These are phyloP conservation scores for Macrolepiota fuliginosa DNA, from an alignment of 768 basidiomycete species.

Conservation along the genomic window DNA sequence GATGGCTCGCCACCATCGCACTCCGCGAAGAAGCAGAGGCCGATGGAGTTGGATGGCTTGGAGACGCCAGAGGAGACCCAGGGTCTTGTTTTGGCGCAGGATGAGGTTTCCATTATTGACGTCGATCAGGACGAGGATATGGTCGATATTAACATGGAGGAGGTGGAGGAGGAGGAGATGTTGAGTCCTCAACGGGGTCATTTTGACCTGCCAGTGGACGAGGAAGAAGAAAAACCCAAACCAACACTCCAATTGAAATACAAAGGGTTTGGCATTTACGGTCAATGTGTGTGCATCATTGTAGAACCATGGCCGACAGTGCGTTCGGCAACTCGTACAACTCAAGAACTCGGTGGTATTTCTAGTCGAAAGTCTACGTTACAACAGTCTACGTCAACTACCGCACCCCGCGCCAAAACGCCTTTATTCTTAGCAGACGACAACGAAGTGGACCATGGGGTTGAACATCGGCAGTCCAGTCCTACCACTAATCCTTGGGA, in stretches of 20 bases:
- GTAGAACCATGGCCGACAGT: constrained; percentile 77
- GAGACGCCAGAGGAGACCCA: neutral
- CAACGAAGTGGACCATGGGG: constrained; percentile 40
- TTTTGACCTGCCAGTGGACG: constrained; percentile 43
- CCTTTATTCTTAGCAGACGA: constrained; percentile 78
- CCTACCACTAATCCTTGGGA: constrained; percentile 39
- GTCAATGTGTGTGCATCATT: constrained; percentile 75
- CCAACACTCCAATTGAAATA: constrained; percentile 64
- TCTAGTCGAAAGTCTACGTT: neutral
- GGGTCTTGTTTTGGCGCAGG: neutral
- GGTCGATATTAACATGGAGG: constrained; percentile 11
- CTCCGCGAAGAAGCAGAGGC: constrained; percentile 19
- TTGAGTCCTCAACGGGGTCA: constrained; percentile 10
- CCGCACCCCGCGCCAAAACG: constrained; percentile 39
- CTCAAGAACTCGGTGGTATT: constrained; percentile 4
- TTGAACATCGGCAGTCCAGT: constrained; percentile 33
- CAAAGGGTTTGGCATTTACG: constrained; percentile 67
- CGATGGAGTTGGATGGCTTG: neutral
- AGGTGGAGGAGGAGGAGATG: neutral
- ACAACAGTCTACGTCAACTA: neutral
- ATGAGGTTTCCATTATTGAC: neutral
- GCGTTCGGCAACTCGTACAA: constrained; percentile 18
- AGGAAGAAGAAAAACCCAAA: constrained; percentile 77
- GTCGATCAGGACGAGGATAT: constrained; percentile 15
- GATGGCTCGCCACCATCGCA: neutral